Evolutionary conservation across 495 filamentous ascomycete genomes (phyloP), one percentile per base, ranked within the genome.

Genomic region (Daldinia vernicosa): DNA sequence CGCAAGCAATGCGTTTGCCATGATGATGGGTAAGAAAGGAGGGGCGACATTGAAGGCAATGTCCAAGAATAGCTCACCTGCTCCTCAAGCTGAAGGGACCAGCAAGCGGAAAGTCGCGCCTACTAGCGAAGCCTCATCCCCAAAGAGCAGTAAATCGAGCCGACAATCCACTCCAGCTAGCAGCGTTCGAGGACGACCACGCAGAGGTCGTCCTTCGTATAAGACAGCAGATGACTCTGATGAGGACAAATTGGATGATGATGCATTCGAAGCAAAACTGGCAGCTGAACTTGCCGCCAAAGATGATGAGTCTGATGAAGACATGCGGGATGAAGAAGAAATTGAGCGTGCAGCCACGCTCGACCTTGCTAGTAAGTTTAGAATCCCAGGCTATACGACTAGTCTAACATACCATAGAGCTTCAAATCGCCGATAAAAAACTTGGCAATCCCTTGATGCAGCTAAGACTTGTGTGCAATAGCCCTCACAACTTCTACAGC

Each of bases 401-500:
- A 30, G 22, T 61, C 72, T 77, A 60, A 78, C 75, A 54, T 7
- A 1, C 60, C 14, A 63, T 75, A 90, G 87, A 94, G 71, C 87
- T 89, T 62, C 93, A 97, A 77, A 92, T 98, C 30, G 80, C 87
- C n/a, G 86, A 86, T 28, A 99, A 98, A 83, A 98, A 98, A 77
- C 87, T 99, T 27, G 94, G 96, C 67, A 99, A 99, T 74, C 93
- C 94, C 0, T 79, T 98, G 27, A 90, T 98, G 86, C 95, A 99
- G 79, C 89, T 98, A 12, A 92, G 95, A 6, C 88, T 97, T 2
- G 91, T 90, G 50, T 98, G 96, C 81, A 96, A 99, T 79, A 91
- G 87, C 1, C 95, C 95, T 0, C 95, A 98, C 79, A 95, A 97
- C 73, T 98, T 99, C 81, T 98, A 94, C 81, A 95, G 93, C 82